A percentile compares a stretch with the other conserved stretches of the same genome.
Evolutionary conservation across 1,139 yeast species (phyloP).

Genomic region (Hemisphaericaspora xylanilytica): DNA sequence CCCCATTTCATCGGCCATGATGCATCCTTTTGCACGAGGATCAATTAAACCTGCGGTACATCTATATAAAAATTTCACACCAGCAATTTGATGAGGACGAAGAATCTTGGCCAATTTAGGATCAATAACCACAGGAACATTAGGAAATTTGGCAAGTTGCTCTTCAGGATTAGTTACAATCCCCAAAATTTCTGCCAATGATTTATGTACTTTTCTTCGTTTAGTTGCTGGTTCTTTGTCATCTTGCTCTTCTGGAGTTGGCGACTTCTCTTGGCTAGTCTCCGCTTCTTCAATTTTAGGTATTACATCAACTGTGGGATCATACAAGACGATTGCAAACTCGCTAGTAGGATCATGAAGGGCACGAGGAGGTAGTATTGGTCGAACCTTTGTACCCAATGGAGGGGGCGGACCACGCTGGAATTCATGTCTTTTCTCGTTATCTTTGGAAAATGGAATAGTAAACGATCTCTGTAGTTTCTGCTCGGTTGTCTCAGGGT

Average conservation of each 20-base stretch:
- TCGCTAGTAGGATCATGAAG: conserved; percentile 92
- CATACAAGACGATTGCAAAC: conserved; percentile 90
- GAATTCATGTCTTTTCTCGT: conserved; percentile 24
- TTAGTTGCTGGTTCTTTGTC: conserved; percentile 15
- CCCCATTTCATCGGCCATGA: conserved; percentile 99
- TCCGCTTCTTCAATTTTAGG: conserved; percentile 40
- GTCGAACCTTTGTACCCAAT: conserved; percentile 72
- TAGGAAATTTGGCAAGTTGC: conserved; percentile 54
- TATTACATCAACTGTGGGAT: conserved; percentile 82
- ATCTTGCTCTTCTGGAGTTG: conserved; percentile 17
- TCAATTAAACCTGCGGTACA: conserved; percentile 90
- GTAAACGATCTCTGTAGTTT: conserved; percentile 43
- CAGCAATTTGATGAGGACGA: conserved; percentile 96
- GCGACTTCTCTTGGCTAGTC: conserved; percentile 8
- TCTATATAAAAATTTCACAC: conserved; percentile 84
- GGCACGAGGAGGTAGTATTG: conserved; percentile 78
- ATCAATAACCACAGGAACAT: conserved; percentile 95
- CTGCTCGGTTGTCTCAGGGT: conserved; percentile 29
- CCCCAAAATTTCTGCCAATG: conserved; percentile 82
- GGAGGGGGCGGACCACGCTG: conserved; percentile 62
- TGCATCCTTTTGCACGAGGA: conserved; percentile 89
- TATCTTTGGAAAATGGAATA: conserved; percentile 48
- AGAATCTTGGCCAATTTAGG: conserved; percentile 80
- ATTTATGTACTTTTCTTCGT: conserved; percentile 46
- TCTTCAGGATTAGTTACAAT: conserved; percentile 54